Conservation (phyloP, 345 rosid species). For the Aurinia saxatilis region DNA sequence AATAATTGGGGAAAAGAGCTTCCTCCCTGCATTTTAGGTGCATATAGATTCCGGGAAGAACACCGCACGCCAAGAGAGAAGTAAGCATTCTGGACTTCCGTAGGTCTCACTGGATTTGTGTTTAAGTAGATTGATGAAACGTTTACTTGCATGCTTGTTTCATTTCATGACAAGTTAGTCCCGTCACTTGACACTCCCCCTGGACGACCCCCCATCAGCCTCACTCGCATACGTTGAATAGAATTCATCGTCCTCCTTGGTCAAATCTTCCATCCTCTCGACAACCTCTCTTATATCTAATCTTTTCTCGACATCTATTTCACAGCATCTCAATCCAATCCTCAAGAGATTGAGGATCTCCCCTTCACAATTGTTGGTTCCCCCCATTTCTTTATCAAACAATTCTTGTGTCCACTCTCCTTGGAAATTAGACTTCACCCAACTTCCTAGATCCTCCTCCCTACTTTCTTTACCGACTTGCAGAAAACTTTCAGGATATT, state of each 20-base stretch:
- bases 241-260: slow-evolving; percentile 54
- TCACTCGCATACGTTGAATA: slow-evolving; percentile 48
- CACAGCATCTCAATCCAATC: slow-evolving; percentile 63
- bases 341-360: slow-evolving; percentile 52
- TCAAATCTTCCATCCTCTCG: slow-evolving; percentile 53
- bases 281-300: slow-evolving; percentile 61
- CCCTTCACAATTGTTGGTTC: slow-evolving; percentile 22
- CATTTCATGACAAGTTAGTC: slow-evolving; percentile 10
- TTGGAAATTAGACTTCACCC: slow-evolving; percentile 38
- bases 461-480: slow-evolving; percentile 30
- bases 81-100: too few relatives aligned
- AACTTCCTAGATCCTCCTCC: slow-evolving; percentile 40
- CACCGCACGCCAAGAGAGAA: not conserved
- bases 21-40: too few relatives aligned
- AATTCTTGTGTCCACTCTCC: slow-evolving; percentile 31
- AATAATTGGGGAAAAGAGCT: not conserved
- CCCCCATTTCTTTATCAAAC: slow-evolving; percentile 56
- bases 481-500: slow-evolving; percentile 45
- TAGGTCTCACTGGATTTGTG: too few relatives aligned
- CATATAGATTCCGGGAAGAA: not conserved
- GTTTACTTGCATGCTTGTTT: not conserved
- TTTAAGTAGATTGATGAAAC: not conserved
- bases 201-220: slow-evolving; percentile 32
- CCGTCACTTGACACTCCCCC: slow-evolving; percentile 22
- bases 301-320: slow-evolving; percentile 66